Evolutionary conservation across 2,329 filamentous ascomycete genomes (phyloP).

Genomic region (Penicillium sp.): DNA sequence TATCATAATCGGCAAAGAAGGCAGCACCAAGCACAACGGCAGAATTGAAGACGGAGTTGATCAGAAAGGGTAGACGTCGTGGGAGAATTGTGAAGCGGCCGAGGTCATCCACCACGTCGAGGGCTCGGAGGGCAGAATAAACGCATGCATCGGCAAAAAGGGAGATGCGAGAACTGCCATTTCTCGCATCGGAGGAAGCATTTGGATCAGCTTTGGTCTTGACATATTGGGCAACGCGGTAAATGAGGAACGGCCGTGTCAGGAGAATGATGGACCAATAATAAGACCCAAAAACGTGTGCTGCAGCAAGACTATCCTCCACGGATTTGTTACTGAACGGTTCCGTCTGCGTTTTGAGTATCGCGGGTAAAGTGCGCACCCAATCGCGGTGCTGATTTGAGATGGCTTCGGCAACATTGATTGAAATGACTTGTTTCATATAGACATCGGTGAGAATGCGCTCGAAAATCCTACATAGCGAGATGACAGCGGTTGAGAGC

Average conservation of each 20-base stretch:
- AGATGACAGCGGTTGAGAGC: constrained; percentile 48
- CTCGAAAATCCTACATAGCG: constrained; percentile 42
- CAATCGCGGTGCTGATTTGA: constrained; percentile 42
- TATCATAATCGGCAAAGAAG: constrained; percentile 46
- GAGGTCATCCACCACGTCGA: constrained; percentile 41
- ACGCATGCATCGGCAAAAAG: constrained; percentile 43
- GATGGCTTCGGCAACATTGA: constrained; percentile 41
- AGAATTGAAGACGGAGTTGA: constrained; percentile 47
- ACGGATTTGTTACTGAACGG: constrained; percentile 38
- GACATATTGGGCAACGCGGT: constrained; percentile 45
- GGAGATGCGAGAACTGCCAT: constrained; percentile 30
- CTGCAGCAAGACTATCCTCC: constrained; percentile 42
- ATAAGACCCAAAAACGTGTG: constrained; percentile 50
- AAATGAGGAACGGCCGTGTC: constrained; percentile 52
- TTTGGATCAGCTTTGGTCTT: constrained; percentile 26
- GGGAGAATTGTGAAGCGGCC: constrained; percentile 34
- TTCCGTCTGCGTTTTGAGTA: constrained; percentile 47
- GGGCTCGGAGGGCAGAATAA: constrained; percentile 39
- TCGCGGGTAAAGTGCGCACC: constrained; percentile 41
- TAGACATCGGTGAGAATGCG: constrained; percentile 43
- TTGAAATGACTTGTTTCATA: constrained; percentile 42
- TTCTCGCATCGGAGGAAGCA: constrained; percentile 17
- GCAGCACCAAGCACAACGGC: constrained; percentile 45
- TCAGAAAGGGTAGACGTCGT: constrained; percentile 44
- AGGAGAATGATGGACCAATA: constrained; percentile 54